These are phyloP conservation scores for Phaeotremella skinneri DNA, from an alignment of 768 basidiomycete species.

Conservation along the genomic window DNA sequence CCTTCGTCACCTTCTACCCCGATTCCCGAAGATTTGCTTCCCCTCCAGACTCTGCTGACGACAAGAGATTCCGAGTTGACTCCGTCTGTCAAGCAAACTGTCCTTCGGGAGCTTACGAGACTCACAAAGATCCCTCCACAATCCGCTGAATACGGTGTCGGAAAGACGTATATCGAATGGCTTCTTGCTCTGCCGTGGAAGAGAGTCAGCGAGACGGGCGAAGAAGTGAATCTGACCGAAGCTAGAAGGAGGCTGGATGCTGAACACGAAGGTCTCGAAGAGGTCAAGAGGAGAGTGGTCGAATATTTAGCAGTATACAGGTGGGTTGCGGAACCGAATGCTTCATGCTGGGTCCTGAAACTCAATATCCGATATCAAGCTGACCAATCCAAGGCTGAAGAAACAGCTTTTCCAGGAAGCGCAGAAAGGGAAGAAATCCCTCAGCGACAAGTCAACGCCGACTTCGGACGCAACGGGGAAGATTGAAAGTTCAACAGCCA, in stretches of 20 bases:
- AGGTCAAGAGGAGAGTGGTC: constrained; percentile 84
- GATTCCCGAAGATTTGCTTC: constrained; percentile 51
- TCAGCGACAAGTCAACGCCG: not conserved
- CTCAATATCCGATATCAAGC: constrained; percentile 53
- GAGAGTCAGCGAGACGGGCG: constrained; percentile 26
- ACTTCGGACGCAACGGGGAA: constrained; percentile 12
- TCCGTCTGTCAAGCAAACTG: constrained; percentile 54
- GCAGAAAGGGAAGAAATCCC: constrained; percentile 14
- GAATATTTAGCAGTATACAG: constrained; percentile 88
- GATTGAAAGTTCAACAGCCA: constrained; percentile 52
- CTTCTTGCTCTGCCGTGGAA: constrained; percentile 78
- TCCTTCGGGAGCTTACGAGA: constrained; percentile 76
- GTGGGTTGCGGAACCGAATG: constrained; percentile 49
- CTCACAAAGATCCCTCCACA: constrained; percentile 84
- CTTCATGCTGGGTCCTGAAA: constrained; percentile 51
- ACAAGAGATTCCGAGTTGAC: constrained; percentile 25
- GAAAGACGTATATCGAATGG: constrained; percentile 74
- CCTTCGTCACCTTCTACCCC: constrained; percentile 9
- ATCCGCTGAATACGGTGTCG: constrained; percentile 86
- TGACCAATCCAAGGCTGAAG: constrained; percentile 45
- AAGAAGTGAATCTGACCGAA: constrained; percentile 50
- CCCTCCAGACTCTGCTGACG: constrained; percentile 26
- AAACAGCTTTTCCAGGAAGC: constrained; percentile 38
- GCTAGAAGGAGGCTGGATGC: constrained; percentile 79
- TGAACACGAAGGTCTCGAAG: constrained; percentile 88